A percentile compares a stretch with the other conserved stretches of the same genome.
These are phyloP conservation scores for Kluyveromyces marxianus DNA, from an alignment of 1,139 yeast species.

Conservation along the genomic window DNA sequence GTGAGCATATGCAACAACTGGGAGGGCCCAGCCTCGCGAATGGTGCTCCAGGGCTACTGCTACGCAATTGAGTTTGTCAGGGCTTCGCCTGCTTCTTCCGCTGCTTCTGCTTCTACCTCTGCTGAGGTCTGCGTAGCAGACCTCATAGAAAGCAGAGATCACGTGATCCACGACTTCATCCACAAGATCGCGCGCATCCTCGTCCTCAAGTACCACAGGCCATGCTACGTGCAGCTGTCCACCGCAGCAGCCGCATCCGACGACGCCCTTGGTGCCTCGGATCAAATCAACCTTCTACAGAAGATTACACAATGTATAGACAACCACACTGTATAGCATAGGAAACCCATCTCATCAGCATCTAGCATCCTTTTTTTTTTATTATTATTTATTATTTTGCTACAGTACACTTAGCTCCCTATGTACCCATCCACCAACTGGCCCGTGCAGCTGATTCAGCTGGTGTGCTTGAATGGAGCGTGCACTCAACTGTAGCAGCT, in stretches of 20 bases:
- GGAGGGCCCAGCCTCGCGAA: not conserved
- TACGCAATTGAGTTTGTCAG: slow-evolving; percentile 20
- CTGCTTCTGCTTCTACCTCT: too few species aligned
- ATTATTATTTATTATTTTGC: too few species aligned
- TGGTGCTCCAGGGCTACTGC: slow-evolving; percentile 17
- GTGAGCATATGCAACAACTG: not conserved
- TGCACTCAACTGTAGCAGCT: too few species aligned
- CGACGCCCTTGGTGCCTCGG: slow-evolving; percentile 8
- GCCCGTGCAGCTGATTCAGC: too few species aligned
- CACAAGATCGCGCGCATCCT: slow-evolving; percentile 23
- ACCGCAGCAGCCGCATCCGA: slow-evolving; percentile 10
- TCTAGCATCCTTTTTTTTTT: too few species aligned
- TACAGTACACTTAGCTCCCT: too few species aligned
- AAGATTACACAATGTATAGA: slow-evolving; percentile 15
- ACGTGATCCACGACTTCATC: slow-evolving; percentile 23
- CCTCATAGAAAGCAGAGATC: slow-evolving; percentile 21
- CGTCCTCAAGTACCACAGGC: slow-evolving; percentile 20
- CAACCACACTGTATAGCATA: not conserved
- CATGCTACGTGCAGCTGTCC: slow-evolving; percentile 27
- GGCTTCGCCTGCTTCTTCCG: too few species aligned
- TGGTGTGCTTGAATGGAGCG: too few species aligned
- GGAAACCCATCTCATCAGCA: not conserved
- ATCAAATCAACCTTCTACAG: slow-evolving; percentile 18
- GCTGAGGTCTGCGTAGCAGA: slow-evolving; percentile 11
- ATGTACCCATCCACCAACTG: too few species aligned